These are phyloP conservation scores for Piper longum DNA, from an alignment of 164 flowering plant genomes.

Conservation along the genomic window DNA sequence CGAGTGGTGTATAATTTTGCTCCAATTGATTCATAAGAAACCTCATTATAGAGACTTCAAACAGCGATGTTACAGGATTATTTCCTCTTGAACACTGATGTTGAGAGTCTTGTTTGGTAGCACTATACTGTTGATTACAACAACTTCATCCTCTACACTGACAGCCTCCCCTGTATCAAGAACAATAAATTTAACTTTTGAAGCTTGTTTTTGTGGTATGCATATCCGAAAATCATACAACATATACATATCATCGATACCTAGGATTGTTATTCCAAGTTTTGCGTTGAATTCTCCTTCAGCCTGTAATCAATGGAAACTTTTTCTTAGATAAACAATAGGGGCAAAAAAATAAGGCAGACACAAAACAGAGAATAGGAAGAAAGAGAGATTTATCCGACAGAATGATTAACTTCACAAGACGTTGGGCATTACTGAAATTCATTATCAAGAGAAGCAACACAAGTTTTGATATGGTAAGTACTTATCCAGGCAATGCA, in stretches of 20 bases:
- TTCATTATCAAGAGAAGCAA: no score
- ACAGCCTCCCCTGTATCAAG: conserved; percentile 74
- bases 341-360: not conserved
- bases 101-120: conserved; percentile 91
- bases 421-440: no score
- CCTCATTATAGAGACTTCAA: not conserved
- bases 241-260: conserved; percentile 14
- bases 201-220: not conserved
- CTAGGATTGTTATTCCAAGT: conserved; percentile 73
- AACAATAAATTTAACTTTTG: not conserved
- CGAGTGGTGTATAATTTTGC: no score
- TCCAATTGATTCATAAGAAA: no score
- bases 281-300: conserved; percentile 51
- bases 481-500: no score
- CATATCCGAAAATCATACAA: not conserved
- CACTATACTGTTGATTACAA: conserved; percentile 77
- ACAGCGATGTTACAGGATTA: conserved; percentile 38
- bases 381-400: no score
- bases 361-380: not conserved
- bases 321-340: not conserved
- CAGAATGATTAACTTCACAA: no score
- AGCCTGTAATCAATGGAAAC: conserved; percentile 22
- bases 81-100: conserved; percentile 87
- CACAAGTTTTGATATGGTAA: no score
- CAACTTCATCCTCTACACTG: conserved; percentile 89